phyloP scores from a whole-genome alignment of 176 grass and related monocot genomes.

The Avena atlantica region DNA sequence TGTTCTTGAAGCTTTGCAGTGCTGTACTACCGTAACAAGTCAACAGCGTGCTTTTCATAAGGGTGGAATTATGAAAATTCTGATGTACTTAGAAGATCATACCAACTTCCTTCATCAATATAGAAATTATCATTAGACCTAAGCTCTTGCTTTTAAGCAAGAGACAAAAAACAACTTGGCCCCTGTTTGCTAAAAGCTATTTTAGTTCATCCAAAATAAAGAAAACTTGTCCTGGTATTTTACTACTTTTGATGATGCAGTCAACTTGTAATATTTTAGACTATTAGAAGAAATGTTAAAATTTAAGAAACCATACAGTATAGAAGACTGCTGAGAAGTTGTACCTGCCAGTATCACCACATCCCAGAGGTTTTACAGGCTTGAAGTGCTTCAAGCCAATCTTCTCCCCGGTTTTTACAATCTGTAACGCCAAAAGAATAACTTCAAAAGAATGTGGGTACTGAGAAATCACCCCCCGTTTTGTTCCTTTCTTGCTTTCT shows the following conservation, averaged over 20 bases:
- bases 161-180: background rate
- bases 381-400: slow-evolving; percentile 93
- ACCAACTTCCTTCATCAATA: background rate
- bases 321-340: slow-evolving; percentile 21
- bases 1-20: slow-evolving; percentile 11
- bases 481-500: background rate
- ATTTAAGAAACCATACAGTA: slow-evolving; percentile 10
- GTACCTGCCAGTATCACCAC: slow-evolving; percentile 98
- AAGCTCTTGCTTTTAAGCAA: background rate
- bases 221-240: background rate
- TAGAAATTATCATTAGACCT: background rate
- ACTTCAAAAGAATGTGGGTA: background rate
- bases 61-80: slow-evolving; percentile 6
- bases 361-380: slow-evolving; percentile 87
- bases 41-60: background rate
- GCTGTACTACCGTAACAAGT: background rate
- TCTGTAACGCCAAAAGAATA: slow-evolving; percentile 47
- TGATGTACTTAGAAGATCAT: background rate
- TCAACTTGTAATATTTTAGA: slow-evolving; percentile 10
- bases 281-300: slow-evolving; percentile 7
- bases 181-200: slow-evolving; percentile 16
- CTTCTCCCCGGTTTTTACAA: slow-evolving; percentile 63
- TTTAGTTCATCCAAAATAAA: background rate
- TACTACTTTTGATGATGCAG: background rate
- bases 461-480: background rate